These are phyloP conservation scores for Parasarocladium wereldwijsianum DNA, from an alignment of 2,329 filamentous ascomycete species.

Conservation along the genomic window DNA sequence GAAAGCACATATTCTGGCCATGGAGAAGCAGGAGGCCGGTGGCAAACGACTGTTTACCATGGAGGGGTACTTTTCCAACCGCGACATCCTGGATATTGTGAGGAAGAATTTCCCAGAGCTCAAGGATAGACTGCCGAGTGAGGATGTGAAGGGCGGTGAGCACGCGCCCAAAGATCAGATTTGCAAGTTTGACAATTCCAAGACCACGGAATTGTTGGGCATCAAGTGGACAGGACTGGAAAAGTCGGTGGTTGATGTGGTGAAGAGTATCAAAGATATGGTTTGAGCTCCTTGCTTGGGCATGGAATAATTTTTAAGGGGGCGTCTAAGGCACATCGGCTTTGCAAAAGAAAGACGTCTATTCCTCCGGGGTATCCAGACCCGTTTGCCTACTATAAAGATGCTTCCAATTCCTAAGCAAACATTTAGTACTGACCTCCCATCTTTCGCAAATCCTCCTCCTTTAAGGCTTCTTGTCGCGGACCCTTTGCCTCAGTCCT, in stretches of 20 bases:
- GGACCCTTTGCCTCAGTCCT: constrained; percentile 5
- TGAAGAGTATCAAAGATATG: constrained; percentile 43
- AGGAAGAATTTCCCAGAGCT: constrained; percentile 35
- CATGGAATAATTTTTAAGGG: not conserved
- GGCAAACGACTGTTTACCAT: constrained; percentile 37
- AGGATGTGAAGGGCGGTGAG: constrained; percentile 28
- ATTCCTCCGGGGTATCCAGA: too few relatives aligned
- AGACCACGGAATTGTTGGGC: constrained; percentile 43
- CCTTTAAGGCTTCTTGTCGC: constrained; percentile 7
- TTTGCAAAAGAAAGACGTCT: too few relatives aligned
- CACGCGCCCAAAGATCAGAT: constrained; percentile 22
- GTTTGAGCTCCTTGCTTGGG: constrained; percentile 8
- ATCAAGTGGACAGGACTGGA: constrained; percentile 49
- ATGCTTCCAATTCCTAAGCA: too few relatives aligned
- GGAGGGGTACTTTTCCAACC: constrained; percentile 30
- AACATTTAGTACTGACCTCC: constrained; percentile 12
- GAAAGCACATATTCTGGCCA: constrained; percentile 33
- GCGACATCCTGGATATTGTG: constrained; percentile 26
- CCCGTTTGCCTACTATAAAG: too few relatives aligned
- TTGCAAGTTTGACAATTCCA: constrained; percentile 42
- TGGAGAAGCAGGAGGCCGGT: constrained; percentile 30
- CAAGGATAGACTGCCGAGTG: constrained; percentile 28
- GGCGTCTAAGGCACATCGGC: not conserved
- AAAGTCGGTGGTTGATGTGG: constrained; percentile 45
- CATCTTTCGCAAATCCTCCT: constrained; percentile 13